phyloP scores from a whole-genome alignment of 495 filamentous ascomycete genomes.

The Terfezia claveryi region DNA sequence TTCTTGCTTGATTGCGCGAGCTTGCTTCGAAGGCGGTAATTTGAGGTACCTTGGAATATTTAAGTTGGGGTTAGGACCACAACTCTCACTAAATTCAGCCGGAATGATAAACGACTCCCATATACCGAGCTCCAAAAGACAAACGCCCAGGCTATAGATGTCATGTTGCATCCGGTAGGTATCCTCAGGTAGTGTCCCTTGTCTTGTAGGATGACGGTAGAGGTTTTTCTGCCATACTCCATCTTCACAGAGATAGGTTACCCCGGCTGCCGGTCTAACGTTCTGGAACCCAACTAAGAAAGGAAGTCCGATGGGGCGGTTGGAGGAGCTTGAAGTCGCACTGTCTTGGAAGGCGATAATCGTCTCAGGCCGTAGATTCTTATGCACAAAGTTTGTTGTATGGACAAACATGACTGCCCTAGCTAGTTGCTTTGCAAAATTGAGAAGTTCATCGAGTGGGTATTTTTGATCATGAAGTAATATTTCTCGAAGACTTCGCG shows the following conservation, averaged over 20 bases:
- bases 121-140: no score
- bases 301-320: no score
- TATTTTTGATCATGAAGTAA: constrained; percentile 17
- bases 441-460: constrained; percentile 4
- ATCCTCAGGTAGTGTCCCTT: constrained; percentile 18
- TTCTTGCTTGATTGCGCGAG: no score
- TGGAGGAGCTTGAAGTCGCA: no score
- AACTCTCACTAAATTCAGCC: no score
- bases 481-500: constrained; percentile 12
- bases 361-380: constrained; percentile 30
- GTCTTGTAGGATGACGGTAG: constrained; percentile 35
- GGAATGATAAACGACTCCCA: no score
- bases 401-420: constrained; percentile 30
- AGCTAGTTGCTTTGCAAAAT: constrained; percentile 26
- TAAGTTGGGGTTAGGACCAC: no score
- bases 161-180: no score
- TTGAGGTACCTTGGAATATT: no score
- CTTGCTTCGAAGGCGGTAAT: no score
- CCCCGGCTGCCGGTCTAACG: constrained; percentile 24
- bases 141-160: no score
- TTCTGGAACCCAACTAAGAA: constrained; percentile 11
- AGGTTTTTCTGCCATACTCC: constrained; percentile 26
- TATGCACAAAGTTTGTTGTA: constrained; percentile 32
- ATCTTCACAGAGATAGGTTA: constrained; percentile 24
- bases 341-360: no score